Evolutionary conservation across 2,329 filamentous ascomycete genomes (phyloP), one percentile per base, ranked within the genome.

Genomic region (Clonostachys solani): DNA sequence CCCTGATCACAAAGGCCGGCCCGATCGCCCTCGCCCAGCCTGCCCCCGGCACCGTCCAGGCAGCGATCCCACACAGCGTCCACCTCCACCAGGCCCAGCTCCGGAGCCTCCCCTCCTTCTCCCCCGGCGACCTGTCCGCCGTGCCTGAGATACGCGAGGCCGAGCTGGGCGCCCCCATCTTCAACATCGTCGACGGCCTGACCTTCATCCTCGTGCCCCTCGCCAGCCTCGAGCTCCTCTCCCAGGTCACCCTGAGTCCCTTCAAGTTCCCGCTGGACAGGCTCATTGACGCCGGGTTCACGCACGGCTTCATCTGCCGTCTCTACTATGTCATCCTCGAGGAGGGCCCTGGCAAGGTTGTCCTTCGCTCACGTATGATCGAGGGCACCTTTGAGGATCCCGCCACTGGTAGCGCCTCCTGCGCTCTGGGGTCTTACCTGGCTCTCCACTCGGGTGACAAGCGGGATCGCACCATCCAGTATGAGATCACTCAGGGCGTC

Each of bases 141-240:
- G 58, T 64, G 29, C 40, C 52, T 1, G 50, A 50, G 5, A 59
- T 72, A 43, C 58, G 59, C 18, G 46, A 59, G n/a, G 63, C 64
- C 5, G 69, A 73, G 61, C 53, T 68, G 33, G 50, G 54, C 12
- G 71, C 75, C 9, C 74, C 77, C 13, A 57, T 80, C 16, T 74
- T 83, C 47, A 83, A 78, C 52, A 80, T 91, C 42, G 86, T 90
- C 35, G 81, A 80, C 41, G 88, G 87, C 43, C 86, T 92, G 83
- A 80, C 80, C 1, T 91, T 90, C 62, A 65, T 81, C n/a, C 75
- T 89, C 33, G 70, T 87, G 13, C 68, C 79, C 53, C 69, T 94
- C 18, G 71, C 78, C 0, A 75, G 73, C 46, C 63, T 89, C 10
- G 80, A 81, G 33, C 73, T 77, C 8, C 71, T 92, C 16, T 73